Base-by-base conservation (phyloP, 2,329 filamentous ascomycete species). In the Ophiocordyceps sinensis region DNA sequence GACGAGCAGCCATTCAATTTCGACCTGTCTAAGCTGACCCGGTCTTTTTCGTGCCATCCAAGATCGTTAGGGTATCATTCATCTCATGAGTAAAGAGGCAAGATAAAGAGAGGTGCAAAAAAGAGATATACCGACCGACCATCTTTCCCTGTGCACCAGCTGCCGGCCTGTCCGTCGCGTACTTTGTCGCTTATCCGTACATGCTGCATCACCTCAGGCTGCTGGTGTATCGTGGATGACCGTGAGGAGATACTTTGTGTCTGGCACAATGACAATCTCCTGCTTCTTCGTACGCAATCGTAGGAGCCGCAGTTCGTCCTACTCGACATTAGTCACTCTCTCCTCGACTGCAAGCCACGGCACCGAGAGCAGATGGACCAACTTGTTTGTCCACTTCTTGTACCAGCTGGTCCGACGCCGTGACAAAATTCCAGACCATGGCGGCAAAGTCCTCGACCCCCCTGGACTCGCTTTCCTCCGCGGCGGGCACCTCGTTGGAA, bases 271-370 rank as follows among this genome's bases (percentile, higher is more conserved):
- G 44, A 91, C 81, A 46, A 91, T 64, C 59, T 93, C 85, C 51
- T 87, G 82, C 59, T 84, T 87, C 66, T 79, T 86, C n/a, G 84
- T 89, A 48, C 85, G 73, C 48, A 93, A 57, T 47, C 84, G 71
- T 40, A 91, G 61, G 38, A 91, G 66, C 61, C 80, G 86, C 47
- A 88, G 62, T 55, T 88, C 84, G 52, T 91, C 85, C 71, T 82
- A 47, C 39, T 29, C 2, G 37, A 17, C n/a, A 42, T 60, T 40
- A 60, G 56, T 39, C 43, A 17, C 8, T 2, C 9, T 10, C 12
- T 26, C 23, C 23, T 26, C 23, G 23, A 26, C 19, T 19, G 19
- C 19, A 19, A 19, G 19, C 19, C 19, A 19, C 23, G 23, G 23
- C 23, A 26, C 9, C 6, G 23, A 26, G 23, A 3, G 9, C 9